A percentile compares a stretch with the other conserved stretches of the same genome.
Conservation (phyloP, 305 asterid species). For the Plantago rigida region DNA sequence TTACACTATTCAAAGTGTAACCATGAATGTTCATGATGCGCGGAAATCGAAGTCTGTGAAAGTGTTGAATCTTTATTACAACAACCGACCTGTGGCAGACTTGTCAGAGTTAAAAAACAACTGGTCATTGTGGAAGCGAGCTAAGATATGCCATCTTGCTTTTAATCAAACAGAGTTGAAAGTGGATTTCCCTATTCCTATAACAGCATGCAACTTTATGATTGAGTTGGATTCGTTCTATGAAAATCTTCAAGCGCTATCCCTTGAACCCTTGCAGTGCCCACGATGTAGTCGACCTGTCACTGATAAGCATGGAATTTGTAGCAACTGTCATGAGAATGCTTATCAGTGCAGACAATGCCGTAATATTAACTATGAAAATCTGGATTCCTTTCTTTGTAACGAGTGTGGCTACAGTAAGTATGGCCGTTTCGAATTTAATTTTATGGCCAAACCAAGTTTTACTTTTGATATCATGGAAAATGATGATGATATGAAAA, state of each 20-base stretch:
- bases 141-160: slow-evolving; percentile 86
- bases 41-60: slow-evolving; percentile 97
- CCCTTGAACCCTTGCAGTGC: slow-evolving; percentile 97
- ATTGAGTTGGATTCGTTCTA: slow-evolving; percentile 94
- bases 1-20: slow-evolving; percentile 94
- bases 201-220: slow-evolving; percentile 97
- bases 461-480: slow-evolving; percentile 96
- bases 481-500: slow-evolving; percentile 96
- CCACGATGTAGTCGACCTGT: slow-evolving; percentile 99
- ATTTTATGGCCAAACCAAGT: slow-evolving; percentile 98
- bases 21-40: slow-evolving; percentile 98
- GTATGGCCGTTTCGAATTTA: slow-evolving; percentile 97
- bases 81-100: slow-evolving; percentile 96
- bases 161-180: slow-evolving; percentile 93
- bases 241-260: slow-evolving; percentile 95
- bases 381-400: slow-evolving; percentile 93
- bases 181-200: slow-evolving; percentile 92
- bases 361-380: slow-evolving; percentile 95
- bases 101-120: slow-evolving; percentile 91
- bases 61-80: slow-evolving; percentile 92
- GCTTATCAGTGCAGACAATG: slow-evolving; percentile 99
- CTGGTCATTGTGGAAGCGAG: slow-evolving; percentile 99
- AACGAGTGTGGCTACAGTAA: slow-evolving; percentile 99
- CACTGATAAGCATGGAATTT: slow-evolving; percentile 92
- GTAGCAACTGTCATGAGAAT: slow-evolving; percentile 95